A percentile compares a stretch with the other conserved stretches of the same genome.
These are phyloP conservation scores for Crithidia acanthocephali DNA, from an alignment of 208 protist species.

Conservation along the genomic window DNA sequence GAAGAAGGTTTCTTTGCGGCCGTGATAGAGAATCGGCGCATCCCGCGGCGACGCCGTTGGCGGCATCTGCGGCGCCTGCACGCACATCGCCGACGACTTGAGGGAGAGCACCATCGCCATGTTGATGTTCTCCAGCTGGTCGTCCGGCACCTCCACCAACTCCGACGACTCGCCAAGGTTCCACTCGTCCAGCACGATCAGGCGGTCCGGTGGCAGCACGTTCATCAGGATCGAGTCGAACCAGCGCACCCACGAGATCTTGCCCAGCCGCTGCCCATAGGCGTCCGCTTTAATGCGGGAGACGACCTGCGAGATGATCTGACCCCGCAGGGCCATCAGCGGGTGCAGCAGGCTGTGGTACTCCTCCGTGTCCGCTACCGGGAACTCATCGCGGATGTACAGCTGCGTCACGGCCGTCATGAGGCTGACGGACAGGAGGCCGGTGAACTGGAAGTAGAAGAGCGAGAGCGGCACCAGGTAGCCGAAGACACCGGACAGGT, in stretches of 20 bases:
- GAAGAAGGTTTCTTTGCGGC: constrained; percentile 73
- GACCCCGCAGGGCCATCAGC: constrained; percentile 71
- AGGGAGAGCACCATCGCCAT: constrained; percentile 61
- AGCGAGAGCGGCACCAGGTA: constrained; percentile 75
- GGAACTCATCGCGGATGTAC: constrained; percentile 85
- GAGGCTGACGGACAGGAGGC: constrained; percentile 79
- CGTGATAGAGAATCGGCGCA: constrained; percentile 55
- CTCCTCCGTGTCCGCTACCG: constrained; percentile 74
- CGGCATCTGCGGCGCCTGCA: constrained; percentile 36
- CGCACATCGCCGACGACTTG: constrained; percentile 35
- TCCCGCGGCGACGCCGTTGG: constrained; percentile 21
- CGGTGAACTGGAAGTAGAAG: constrained; percentile 86
- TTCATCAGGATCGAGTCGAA: constrained; percentile 62
- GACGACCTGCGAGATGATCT: constrained; percentile 78
- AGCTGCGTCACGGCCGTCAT: constrained; percentile 86
- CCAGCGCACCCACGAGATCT: constrained; percentile 87
- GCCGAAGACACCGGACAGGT: constrained; percentile 80
- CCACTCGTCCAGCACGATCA: constrained; percentile 88
- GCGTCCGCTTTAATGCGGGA: constrained; percentile 48
- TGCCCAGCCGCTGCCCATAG: constrained; percentile 44
- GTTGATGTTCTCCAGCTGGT: constrained; percentile 56
- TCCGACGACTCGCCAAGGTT: constrained; percentile 38
- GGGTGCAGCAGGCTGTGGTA: constrained; percentile 66
- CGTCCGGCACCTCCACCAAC: constrained; percentile 39
- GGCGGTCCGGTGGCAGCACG: constrained; percentile 39